Base-by-base conservation (phyloP, 1,139 yeast species). In the Debaryomycetaceae sp. region DNA sequence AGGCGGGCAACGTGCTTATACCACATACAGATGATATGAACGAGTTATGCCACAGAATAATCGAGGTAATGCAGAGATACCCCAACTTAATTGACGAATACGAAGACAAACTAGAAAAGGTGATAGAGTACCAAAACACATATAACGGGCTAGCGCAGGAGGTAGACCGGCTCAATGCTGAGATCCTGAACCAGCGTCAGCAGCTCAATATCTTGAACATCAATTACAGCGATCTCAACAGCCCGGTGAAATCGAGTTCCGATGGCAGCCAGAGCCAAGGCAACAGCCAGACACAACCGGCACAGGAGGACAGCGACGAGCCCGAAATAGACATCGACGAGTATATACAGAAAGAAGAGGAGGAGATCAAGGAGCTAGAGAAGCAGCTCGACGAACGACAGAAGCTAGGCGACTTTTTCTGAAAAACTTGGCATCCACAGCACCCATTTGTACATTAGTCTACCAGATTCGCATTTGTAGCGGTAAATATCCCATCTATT, bases 341-440 rank as follows among this genome's bases (percentile, higher is more conserved):
- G 34, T 51, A 54, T 32, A 65, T 70, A 7, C 45, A 48, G 32
- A 48, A 47, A 18, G 75, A 69, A 46, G 72, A 70, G 48, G 51
- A 50, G 31, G 71, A 63, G 41, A 67, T 70, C 9, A 48, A 44
- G 29, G 53, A 49, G 17, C 53, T 70, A 31, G 74, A 71, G 44
- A 48, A 45, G 22, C 56, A 57, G 41, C 45, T 67, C 31, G 54
- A 56, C 31, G 45, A 49, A 38, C 47, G 50, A 41, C 51, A 49
- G 37, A 38, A 26, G 31, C 11, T 17, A 41, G 33, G 39, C 33
- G 32, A 19, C 18, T n/a, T 8, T 15, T 24, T 15, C 19, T 17
- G 17, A 15, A 2, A 13, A 17, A 8, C 13, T 18, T 7, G 22
- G 4, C 28, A 33, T 26, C 40, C 31, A 40, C 42, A 46, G 38